Evolutionary conservation across 1,284 basidiomycete species (phyloP).

Genomic region (Ustilago curta): DNA sequence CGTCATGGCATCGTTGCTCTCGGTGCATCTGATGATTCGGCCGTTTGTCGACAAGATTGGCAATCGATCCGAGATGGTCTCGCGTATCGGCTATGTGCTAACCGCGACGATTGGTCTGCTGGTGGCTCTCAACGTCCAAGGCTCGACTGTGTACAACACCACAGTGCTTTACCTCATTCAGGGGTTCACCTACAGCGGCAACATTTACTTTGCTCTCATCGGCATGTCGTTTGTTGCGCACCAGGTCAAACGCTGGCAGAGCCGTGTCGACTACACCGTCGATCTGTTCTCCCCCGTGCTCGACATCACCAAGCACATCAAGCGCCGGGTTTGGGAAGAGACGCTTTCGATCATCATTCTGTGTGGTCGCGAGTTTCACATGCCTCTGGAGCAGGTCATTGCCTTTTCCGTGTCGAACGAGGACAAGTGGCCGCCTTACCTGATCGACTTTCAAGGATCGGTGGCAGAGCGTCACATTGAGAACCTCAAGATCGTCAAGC

Average conservation of each 20-base stretch:
- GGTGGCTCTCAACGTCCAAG: conserved; percentile 63
- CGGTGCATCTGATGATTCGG: conserved; percentile 71
- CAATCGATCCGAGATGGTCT: conserved; percentile 82
- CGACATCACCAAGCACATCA: conserved; percentile 77
- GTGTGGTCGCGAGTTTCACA: conserved; percentile 75
- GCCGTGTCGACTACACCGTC: conserved; percentile 81
- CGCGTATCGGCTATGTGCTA: conserved; percentile 77
- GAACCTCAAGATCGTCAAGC: conserved; percentile 77
- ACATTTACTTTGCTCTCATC: conserved; percentile 62
- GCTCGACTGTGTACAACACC: conserved; percentile 60
- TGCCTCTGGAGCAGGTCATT: conserved; percentile 76
- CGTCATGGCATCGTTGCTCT: conserved; percentile 76
- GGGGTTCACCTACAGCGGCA: conserved; percentile 47
- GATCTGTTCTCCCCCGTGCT: conserved; percentile 83
- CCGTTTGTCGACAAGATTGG: conserved; percentile 80
- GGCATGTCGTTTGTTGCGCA: conserved; percentile 51
- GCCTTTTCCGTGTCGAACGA: conserved; percentile 75
- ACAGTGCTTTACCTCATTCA: conserved; percentile 59
- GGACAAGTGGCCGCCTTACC: conserved; percentile 78
- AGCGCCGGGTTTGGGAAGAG: conserved; percentile 85
- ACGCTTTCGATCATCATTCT: conserved; percentile 78
- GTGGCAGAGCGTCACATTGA: conserved; percentile 82
- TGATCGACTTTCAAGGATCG: conserved; percentile 77
- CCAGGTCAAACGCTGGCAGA: conserved; percentile 72
- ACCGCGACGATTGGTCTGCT: conserved; percentile 77